Conservation (phyloP, 768 basidiomycete genomes). For the Sarcodon aspratus region DNA sequence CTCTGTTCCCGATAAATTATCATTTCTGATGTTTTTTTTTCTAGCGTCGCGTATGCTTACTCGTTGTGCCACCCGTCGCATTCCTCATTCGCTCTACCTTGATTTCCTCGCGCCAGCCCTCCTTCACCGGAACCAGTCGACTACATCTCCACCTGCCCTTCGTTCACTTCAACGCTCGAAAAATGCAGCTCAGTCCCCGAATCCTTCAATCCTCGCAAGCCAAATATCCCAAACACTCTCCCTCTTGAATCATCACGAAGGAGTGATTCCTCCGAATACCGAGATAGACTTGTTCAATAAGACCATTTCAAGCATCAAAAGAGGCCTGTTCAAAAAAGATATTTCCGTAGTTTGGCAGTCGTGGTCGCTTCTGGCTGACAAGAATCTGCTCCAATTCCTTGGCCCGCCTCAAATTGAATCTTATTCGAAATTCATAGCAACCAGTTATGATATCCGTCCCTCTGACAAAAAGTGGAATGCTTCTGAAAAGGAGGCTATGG, state of each 20-base stretch:
- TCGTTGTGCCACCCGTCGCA: conserved; percentile 9
- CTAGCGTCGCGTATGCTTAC: conserved; percentile 8
- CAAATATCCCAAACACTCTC: conserved; percentile 1
- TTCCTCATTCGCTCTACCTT: conserved; percentile 16
- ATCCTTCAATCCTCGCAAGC: conserved; percentile 5
- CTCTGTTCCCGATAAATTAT: background rate
- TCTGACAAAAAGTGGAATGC: conserved; percentile 9
- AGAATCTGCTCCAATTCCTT: conserved; percentile 33
- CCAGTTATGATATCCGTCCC: conserved; percentile 12
- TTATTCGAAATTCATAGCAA: conserved; percentile 25
- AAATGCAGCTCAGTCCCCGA: background rate
- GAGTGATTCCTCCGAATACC: conserved; percentile 2
- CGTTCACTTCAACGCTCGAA: background rate
- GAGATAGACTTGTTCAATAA: conserved; percentile 24
- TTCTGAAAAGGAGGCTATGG: conserved; percentile 18
- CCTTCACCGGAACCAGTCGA: conserved; percentile 7
- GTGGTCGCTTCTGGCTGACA: conserved; percentile 33
- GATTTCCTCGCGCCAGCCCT: conserved; percentile 34
- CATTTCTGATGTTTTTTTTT: background rate
- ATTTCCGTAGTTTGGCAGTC: conserved; percentile 14
- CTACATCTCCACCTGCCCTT: background rate
- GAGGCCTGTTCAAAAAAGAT: conserved; percentile 25
- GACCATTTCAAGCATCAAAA: conserved; percentile 24
- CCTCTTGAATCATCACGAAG: background rate
- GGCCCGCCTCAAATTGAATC: conserved; percentile 27